Conservation (phyloP, 768 basidiomycete species). For the Collybiopsis luxurians region DNA sequence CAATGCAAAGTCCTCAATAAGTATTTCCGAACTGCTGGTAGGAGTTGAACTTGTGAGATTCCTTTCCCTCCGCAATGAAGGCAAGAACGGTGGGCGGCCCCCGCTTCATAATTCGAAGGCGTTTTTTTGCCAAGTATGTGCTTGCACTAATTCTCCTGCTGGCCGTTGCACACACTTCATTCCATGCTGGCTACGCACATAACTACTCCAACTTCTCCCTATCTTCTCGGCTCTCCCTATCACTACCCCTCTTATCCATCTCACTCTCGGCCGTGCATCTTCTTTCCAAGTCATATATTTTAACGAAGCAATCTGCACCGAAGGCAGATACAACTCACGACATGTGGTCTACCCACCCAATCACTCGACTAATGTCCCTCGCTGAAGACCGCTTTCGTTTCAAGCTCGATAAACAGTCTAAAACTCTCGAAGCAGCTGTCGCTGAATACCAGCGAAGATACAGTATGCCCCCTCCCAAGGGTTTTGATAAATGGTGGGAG, state of each 20-base stretch:
- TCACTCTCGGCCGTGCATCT: no score
- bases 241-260: no score
- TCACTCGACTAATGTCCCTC: slow-evolving; percentile 77
- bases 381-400: slow-evolving; percentile 70
- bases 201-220: neutral
- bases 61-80: no score
- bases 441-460: slow-evolving; percentile 80
- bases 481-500: slow-evolving; percentile 88
- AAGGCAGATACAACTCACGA: neutral
- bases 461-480: slow-evolving; percentile 72
- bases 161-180: neutral
- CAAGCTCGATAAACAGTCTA: slow-evolving; percentile 73
- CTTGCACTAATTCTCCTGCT: neutral
- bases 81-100: no score
- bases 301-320: neutral
- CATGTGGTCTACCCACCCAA: slow-evolving; percentile 56
- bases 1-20: no score
- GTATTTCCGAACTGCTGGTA: no score
- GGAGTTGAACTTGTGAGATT: no score
- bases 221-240: no score
- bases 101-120: no score
- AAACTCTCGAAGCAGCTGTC: slow-evolving; percentile 74
- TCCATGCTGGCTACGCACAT: neutral
- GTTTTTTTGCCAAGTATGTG: no score
- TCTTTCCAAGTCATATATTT: neutral